phyloP scores from a whole-genome alignment of 2,329 filamentous ascomycete genomes.

The Penicillium digitatum region DNA sequence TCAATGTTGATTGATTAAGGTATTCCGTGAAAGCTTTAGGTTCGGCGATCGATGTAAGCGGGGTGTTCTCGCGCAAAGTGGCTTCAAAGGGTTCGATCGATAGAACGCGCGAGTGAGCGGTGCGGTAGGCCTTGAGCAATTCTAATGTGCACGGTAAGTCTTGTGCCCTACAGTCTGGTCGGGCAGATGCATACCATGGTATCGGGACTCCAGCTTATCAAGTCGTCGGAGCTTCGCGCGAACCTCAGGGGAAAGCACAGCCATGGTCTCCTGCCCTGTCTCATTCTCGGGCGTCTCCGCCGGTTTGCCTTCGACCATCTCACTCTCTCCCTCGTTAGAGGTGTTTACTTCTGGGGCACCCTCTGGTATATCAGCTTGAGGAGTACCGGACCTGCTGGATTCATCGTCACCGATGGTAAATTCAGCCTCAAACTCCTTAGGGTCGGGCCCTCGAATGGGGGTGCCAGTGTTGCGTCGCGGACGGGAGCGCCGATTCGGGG shows the following conservation, averaged over 20 bases:
- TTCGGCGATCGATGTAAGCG: slow-evolving; percentile 81
- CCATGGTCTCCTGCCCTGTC: slow-evolving; percentile 22
- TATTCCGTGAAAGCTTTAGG: slow-evolving; percentile 84
- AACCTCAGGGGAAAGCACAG: slow-evolving; percentile 69
- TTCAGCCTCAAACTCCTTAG: slow-evolving; percentile 79
- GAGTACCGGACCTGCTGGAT: slow-evolving; percentile 59
- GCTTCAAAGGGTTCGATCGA: slow-evolving; percentile 93
- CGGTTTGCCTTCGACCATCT: slow-evolving; percentile 21
- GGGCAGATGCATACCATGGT: slow-evolving; percentile 61
- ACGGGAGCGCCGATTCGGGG: slow-evolving; percentile 30
- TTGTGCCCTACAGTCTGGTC: background rate
- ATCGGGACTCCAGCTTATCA: slow-evolving; percentile 84
- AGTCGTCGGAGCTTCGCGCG: slow-evolving; percentile 73
- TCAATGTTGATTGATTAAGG: slow-evolving; percentile 76
- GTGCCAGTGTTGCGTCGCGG: slow-evolving; percentile 36
- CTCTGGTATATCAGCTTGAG: slow-evolving; percentile 47
- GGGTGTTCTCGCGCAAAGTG: slow-evolving; percentile 85
- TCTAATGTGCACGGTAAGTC: slow-evolving; percentile 52
- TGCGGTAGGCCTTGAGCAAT: slow-evolving; percentile 82
- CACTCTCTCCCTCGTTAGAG: slow-evolving; percentile 19
- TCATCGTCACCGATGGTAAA: slow-evolving; percentile 80
- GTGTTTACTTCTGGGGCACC: slow-evolving; percentile 20
- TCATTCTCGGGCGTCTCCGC: slow-evolving; percentile 20
- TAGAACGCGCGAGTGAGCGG: slow-evolving; percentile 80
- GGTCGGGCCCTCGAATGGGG: slow-evolving; percentile 65